Percentiles rank a stretch among this genome's conserved stretches.
phyloP scores from a whole-genome alignment of 352 stramenopile species.

The Pythium grandisporangium region DNA sequence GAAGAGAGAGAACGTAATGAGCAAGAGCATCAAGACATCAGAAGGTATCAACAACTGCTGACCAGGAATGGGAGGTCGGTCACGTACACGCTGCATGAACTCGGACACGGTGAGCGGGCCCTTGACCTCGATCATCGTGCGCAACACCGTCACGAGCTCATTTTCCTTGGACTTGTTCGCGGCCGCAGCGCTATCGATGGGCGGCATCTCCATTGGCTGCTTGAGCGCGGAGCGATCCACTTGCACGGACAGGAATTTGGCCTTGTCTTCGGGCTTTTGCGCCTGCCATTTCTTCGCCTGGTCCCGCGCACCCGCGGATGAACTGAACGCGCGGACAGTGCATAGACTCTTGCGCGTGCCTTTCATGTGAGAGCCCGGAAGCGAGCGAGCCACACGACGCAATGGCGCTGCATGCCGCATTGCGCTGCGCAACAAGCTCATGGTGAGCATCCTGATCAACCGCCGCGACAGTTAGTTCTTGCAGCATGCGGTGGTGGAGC shows the following conservation, averaged over 20 bases:
- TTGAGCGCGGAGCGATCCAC: conserved; percentile 74
- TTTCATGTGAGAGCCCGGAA: too few relatives aligned
- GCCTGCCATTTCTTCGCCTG: conserved; percentile 57
- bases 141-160: conserved; percentile 66
- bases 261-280: conserved; percentile 32
- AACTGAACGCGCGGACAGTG: conserved; percentile 17
- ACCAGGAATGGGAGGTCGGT: background rate
- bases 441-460: too few relatives aligned
- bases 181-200: conserved; percentile 14
- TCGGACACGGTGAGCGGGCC: conserved; percentile 91
- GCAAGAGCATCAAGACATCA: conserved; percentile 1
- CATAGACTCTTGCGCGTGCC: too few relatives aligned
- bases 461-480: too few relatives aligned
- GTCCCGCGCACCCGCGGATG: conserved; percentile 13
- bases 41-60: too few relatives aligned
- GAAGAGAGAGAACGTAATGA: background rate
- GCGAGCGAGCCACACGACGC: too few relatives aligned
- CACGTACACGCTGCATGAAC: conserved; percentile 86
- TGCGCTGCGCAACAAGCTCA: too few relatives aligned
- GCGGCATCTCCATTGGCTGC: conserved; percentile 22
- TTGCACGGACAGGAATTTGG: conserved; percentile 46
- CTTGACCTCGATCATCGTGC: conserved; percentile 89
- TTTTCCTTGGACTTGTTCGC: conserved; percentile 54
- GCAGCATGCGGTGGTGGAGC: too few relatives aligned
- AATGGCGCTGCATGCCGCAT: too few relatives aligned